Evolutionary conservation across 2,329 filamentous ascomycete genomes (phyloP).

Genomic region (Cadophora sp.): DNA sequence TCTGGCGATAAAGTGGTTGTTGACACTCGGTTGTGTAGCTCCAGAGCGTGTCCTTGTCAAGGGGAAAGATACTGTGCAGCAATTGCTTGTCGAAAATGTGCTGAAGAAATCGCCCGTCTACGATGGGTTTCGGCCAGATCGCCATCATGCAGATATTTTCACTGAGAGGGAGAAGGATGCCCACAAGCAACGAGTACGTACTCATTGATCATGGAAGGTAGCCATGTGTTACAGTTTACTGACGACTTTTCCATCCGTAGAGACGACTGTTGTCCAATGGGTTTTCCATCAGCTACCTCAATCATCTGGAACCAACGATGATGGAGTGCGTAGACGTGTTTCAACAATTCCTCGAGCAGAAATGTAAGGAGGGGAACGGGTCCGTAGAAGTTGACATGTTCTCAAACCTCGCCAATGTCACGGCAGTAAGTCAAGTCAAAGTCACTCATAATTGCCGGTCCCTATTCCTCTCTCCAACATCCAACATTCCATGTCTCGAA

Average conservation of each 20-base stretch:
- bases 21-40: conserved; percentile 1
- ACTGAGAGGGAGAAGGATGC: conserved; percentile 29
- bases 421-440: conserved; percentile 20
- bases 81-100: conserved; percentile 31
- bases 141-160: conserved; percentile 25
- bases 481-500: not conserved
- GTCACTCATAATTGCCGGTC: not conserved
- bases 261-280: conserved; percentile 31
- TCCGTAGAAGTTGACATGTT: conserved; percentile 26
- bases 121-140: conserved; percentile 17
- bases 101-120: conserved; percentile 28
- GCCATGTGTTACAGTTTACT: not conserved
- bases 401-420: conserved; percentile 24
- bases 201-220: not conserved
- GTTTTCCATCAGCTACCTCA: conserved; percentile 34
- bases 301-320: conserved; percentile 32
- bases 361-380: conserved; percentile 24
- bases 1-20: not conserved
- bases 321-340: conserved; percentile 29
- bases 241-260: conserved; percentile 3
- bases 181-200: conserved; percentile 31
- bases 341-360: conserved; percentile 20
- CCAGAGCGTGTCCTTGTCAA: conserved; percentile 26
- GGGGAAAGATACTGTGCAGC: conserved; percentile 24
- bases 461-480: not conserved